A percentile compares a stretch with the other conserved stretches of the same genome.
phyloP scores from a whole-genome alignment of 179 eudicot species.

The Spinacia oleracea region DNA sequence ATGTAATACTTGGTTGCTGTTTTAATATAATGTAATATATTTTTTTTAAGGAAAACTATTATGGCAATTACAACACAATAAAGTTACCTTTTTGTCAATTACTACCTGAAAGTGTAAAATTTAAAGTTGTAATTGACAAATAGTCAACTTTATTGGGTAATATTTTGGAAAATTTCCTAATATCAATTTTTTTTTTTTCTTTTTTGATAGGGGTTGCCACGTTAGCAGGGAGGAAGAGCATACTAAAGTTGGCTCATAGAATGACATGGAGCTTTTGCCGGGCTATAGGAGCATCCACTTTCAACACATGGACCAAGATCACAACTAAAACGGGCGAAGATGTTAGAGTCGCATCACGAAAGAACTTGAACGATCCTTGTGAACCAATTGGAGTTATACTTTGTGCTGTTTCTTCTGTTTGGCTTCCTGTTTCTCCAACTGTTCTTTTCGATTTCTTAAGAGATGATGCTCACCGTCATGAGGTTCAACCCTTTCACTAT shows the following conservation, averaged over 20 bases:
- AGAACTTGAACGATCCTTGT: conserved; percentile 83
- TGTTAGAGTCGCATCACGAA: conserved; percentile 74
- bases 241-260: conserved; percentile 83
- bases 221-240: conserved; percentile 92
- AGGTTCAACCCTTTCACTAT: conserved; percentile 49
- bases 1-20: too few relatives aligned
- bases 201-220: conserved; percentile 93
- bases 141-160: too few relatives aligned
- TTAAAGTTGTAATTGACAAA: too few relatives aligned
- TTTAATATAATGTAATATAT: too few relatives aligned
- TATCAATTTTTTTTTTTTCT: too few relatives aligned
- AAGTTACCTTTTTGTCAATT: too few relatives aligned
- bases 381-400: conserved; percentile 89
- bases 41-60: too few relatives aligned
- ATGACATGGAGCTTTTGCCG: conserved; percentile 83
- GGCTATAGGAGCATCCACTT: conserved; percentile 82
- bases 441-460: conserved; percentile 76
- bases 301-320: conserved; percentile 77
- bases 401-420: conserved; percentile 77
- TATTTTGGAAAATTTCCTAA: too few relatives aligned
- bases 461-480: conserved; percentile 77
- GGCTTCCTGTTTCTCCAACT: conserved; percentile 80
- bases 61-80: too few relatives aligned
- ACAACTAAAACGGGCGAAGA: conserved; percentile 81
- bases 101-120: too few relatives aligned